phyloP scores from a whole-genome alignment of 2,329 filamentous ascomycete species.

The Aureobasidium sp. region DNA sequence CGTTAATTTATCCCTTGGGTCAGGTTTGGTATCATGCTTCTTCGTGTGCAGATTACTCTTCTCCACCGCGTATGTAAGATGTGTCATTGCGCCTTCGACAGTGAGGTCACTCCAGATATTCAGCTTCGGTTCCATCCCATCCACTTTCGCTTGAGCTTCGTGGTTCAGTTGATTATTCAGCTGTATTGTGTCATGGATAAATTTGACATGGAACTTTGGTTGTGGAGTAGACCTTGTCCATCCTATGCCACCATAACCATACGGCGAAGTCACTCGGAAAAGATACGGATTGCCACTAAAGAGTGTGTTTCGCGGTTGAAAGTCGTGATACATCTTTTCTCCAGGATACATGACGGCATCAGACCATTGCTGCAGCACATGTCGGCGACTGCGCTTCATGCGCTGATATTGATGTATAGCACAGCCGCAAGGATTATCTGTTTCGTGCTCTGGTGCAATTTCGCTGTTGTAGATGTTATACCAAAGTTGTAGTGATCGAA shows the following conservation, averaged over 20 bases:
- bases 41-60: constrained; percentile 19
- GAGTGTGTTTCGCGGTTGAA: constrained; percentile 16
- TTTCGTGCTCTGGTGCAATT: constrained; percentile 43
- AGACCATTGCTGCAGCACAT: constrained; percentile 38
- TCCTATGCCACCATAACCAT: constrained; percentile 27
- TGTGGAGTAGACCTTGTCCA: constrained; percentile 25
- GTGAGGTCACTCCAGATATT: constrained; percentile 34
- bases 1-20: background rate
- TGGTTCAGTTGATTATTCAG: constrained; percentile 33
- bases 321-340: constrained; percentile 32
- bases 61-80: background rate
- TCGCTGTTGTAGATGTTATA: constrained; percentile 41
- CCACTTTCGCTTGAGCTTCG: constrained; percentile 31
- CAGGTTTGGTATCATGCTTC: background rate
- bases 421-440: constrained; percentile 36
- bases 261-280: constrained; percentile 29
- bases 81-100: constrained; percentile 27
- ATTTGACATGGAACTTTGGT: constrained; percentile 29
- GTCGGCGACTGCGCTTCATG: constrained; percentile 32
- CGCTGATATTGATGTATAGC: constrained; percentile 35
- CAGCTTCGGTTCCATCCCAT: constrained; percentile 31
- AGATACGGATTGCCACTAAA: constrained; percentile 33
- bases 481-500: constrained; percentile 36
- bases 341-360: constrained; percentile 42
- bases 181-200: constrained; percentile 32